phyloP scores from a whole-genome alignment of 2,329 filamentous ascomycete genomes.

The Fusarium odoratissimum region DNA sequence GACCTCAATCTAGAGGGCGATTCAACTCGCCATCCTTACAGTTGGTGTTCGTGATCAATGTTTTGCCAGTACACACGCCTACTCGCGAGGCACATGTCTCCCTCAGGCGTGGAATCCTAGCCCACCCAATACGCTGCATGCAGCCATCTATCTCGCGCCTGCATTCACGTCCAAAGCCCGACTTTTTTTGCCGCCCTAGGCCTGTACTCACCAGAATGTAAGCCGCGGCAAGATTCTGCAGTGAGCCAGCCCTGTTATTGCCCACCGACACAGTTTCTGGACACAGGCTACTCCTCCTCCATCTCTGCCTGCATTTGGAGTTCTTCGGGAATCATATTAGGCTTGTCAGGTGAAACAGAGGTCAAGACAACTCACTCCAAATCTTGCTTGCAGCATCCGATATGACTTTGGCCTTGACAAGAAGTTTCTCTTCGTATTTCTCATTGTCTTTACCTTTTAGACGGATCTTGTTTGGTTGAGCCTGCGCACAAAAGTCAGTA shows the following conservation, averaged over 20 bases:
- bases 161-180: conserved; percentile 11
- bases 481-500: conserved; percentile 54
- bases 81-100: conserved; percentile 5
- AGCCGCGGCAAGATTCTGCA: background rate
- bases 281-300: conserved; percentile 53
- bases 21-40: background rate
- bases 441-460: conserved; percentile 65
- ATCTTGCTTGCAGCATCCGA: conserved; percentile 75
- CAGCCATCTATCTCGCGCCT: conserved; percentile 14
- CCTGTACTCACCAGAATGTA: background rate
- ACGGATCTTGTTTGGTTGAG: conserved; percentile 73
- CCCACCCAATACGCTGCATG: conserved; percentile 15
- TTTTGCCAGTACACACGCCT: background rate
- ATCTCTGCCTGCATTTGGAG: conserved; percentile 64
- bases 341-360: background rate
- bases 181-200: conserved; percentile 22
- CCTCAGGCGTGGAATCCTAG: conserved; percentile 5
- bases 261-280: background rate
- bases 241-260: background rate
- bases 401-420: conserved; percentile 75
- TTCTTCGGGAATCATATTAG: conserved; percentile 49
- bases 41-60: background rate
- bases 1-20: background rate
- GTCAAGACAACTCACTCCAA: conserved; percentile 65
- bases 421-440: conserved; percentile 72